phyloP scores from a whole-genome alignment of 352 stramenopile species.

The Phytophthora melonis region DNA sequence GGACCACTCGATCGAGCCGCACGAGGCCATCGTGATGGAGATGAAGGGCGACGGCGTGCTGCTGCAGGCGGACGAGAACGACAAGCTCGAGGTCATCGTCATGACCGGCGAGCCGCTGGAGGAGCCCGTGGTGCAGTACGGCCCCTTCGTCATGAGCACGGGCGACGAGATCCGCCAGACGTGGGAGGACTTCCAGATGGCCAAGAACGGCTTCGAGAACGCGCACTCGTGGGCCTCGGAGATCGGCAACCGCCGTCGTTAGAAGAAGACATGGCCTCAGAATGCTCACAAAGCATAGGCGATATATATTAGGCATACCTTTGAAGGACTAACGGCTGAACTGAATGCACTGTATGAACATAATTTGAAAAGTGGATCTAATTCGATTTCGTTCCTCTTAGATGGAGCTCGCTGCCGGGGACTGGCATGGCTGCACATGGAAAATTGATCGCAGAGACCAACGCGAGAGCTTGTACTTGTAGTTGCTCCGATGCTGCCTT shows the following conservation, averaged over 20 bases:
- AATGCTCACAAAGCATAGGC: neutral
- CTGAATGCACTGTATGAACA: conserved; percentile 1
- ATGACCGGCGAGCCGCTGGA: conserved; percentile 62
- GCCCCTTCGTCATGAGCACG: conserved; percentile 83
- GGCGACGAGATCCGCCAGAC: conserved; percentile 61
- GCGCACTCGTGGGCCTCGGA: conserved; percentile 56
- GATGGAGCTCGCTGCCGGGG: too few species aligned
- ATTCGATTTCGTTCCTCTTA: too few species aligned
- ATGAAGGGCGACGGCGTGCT: conserved; percentile 59
- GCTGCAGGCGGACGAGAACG: conserved; percentile 36
- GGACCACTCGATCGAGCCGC: conserved; percentile 36
- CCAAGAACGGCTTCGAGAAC: conserved; percentile 78
- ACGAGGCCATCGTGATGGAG: conserved; percentile 66
- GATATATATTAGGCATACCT: conserved; percentile 18
- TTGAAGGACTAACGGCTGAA: neutral
- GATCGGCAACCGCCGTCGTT: conserved; percentile 51
- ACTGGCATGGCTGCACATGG: too few species aligned
- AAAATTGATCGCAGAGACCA: too few species aligned
- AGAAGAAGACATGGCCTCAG: neutral
- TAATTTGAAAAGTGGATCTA: too few species aligned
- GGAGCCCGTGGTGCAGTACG: conserved; percentile 71
- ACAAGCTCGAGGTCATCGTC: conserved; percentile 62
- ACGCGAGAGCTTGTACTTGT: too few species aligned
- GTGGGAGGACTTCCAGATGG: conserved; percentile 55
- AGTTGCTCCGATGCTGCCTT: too few species aligned